Conservation (phyloP, 106 monocot genomes). For the Iris macrosiphon region DNA sequence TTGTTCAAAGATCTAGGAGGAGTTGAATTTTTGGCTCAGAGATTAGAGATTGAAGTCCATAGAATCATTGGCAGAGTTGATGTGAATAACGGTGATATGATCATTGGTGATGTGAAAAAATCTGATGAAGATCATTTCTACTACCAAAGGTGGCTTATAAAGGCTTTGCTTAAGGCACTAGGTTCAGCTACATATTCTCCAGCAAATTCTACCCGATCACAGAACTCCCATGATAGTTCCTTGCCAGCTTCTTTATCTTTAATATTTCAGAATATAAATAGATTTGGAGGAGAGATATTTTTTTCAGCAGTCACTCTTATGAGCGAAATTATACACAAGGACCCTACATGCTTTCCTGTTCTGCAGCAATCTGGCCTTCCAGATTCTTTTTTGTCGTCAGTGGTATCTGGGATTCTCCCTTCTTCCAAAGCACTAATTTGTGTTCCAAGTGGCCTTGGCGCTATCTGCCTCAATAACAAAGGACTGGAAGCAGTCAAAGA, state of each 20-base stretch:
- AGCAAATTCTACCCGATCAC: slow-evolving; percentile 72
- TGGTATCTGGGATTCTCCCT: slow-evolving; percentile 66
- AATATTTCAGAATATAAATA: slow-evolving; percentile 70
- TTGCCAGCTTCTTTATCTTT: slow-evolving; percentile 63
- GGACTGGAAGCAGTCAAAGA: slow-evolving; percentile 87
- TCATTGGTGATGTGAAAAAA: slow-evolving; percentile 43
- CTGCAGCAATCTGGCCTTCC: slow-evolving; percentile 80
- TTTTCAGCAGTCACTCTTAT: slow-evolving; percentile 96
- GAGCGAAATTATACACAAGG: slow-evolving; percentile 99
- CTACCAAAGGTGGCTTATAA: slow-evolving; percentile 87
- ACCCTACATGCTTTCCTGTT: slow-evolving; percentile 81
- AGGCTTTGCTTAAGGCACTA: slow-evolving; percentile 81
- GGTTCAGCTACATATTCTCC: slow-evolving; percentile 94
- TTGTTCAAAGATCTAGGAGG: slow-evolving; percentile 96
- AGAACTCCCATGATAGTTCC: slow-evolving; percentile 49
- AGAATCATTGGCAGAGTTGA: slow-evolving; percentile 48
- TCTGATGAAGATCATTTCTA: slow-evolving; percentile 64
- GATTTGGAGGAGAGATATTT: slow-evolving; percentile 95
- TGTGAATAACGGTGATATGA: slow-evolving; percentile 36
- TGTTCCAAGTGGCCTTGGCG: slow-evolving; percentile 96
- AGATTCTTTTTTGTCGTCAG: slow-evolving; percentile 77
- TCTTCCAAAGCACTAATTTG: slow-evolving; percentile 92
- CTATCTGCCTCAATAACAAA: slow-evolving; percentile 85
- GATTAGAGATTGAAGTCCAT: slow-evolving; percentile 76
- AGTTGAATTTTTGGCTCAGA: slow-evolving; percentile 70